Base-by-base conservation (phyloP, 345 rosid species). In the Anastatica hierochuntica region DNA sequence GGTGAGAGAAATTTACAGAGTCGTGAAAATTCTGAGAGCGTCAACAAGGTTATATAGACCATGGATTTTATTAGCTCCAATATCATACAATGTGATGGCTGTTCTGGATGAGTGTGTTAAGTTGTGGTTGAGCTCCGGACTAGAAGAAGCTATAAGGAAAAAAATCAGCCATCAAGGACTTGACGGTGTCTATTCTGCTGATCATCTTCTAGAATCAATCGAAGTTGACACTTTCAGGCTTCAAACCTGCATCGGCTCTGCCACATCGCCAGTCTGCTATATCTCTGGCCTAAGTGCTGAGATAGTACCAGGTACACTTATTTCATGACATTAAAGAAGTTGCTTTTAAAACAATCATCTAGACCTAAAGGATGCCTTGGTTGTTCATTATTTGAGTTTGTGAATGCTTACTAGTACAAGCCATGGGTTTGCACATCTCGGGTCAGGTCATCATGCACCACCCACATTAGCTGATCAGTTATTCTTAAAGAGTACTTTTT, bases 1-100 rank as follows among this genome's bases (percentile, higher is more conserved):
- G 14, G 82, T 92, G 8, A 90, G 94, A 44, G 95, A 92, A 67
- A 75, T 92, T 54, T 85, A 74, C 76, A 77, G 95, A 75, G 79
- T 73, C n/a, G 74, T 64, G 26, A 74, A 75, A 73, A 77, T 92
- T 64, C 68, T 92, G 43, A 67, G 65, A 72, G 74, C 72, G 38
- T 73, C 97, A 2, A 65, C 64, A 29, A 77, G 69, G 77, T 72
- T 83, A 53, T 85, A 77, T 71, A 83, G 72, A 69, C 90, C 95
- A 21, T 92, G 97, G 97, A 54, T 85, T 48, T 33, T 84, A 37
- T 42, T 73, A 36, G 61, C 63, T 56, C 73, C 77, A 9, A 45
- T 44, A 16, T 55, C 73, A 43, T 29, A 53, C 15, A 55, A 26
- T 49, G 14, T 75, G 36, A 44, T 61, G 70, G 50, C 60, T 57